Evolutionary conservation across 179 eudicot species (phyloP), one percentile per base, ranked within the genome.

Genomic region (Sideroxylon spinosum): DNA sequence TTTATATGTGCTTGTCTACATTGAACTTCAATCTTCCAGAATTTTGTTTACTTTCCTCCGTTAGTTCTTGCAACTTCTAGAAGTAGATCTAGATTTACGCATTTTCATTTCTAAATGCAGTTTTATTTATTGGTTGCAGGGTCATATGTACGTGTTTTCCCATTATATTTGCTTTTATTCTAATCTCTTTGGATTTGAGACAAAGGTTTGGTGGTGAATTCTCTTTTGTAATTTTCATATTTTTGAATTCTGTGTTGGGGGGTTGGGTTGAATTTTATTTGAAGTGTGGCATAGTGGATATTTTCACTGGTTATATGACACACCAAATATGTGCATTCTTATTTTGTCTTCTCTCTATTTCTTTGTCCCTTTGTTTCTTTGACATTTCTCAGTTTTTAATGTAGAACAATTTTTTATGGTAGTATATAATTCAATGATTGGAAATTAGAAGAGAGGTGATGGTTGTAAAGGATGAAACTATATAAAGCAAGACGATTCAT

Each of bases 141-240:
- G 99, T 74, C 99, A 96, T 81, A 90, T 96, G 99, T 96, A 96
- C 86, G 76, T 96, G 81, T 96, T 96, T 86, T 93, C 79, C 71
- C 92, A 82, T 81, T 84, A 81, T 82, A 84, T 96, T 83, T 96
- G 99, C 92, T 96, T 96, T 82, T 96, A 96, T 81, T 90, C 98
- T 84, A 96, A 96, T 84, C 87, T 96, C 32, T 94, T 96, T 86
- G 98, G 99, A 84, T 96, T 92, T 85, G 99, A 96, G 90, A 92
- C 99, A 50, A 96, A 96, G 99, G 99, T 96, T 14, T 55, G 85
- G 23, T 71, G 37, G 20, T 77, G 32, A 49, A 68, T 65, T 76
- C 26, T 61, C 37, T 53, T 55, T 23, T 22, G 49, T 26, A 28
- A n/a, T 64, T 63, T 71, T 72, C 29, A 57, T 59, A 29, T 73